Evolutionary conservation across 768 basidiomycete species (phyloP), one percentile per base, ranked within the genome.

Genomic region (Auricularia auricula-judae): DNA sequence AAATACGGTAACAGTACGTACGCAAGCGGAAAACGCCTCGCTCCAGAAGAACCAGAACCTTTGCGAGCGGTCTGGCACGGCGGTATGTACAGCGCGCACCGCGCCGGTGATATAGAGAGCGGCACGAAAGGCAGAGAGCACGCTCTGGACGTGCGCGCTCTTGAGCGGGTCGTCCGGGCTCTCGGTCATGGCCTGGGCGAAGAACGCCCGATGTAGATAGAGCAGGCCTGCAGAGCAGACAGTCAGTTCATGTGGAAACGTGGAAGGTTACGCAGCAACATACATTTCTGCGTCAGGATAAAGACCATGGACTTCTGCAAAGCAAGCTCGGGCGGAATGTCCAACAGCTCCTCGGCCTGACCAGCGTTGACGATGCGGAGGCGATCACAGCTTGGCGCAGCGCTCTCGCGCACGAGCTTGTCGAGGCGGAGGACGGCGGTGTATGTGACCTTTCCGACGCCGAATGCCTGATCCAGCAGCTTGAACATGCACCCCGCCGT

Each of bases 141-240:
- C 87, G 3, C 86, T 87, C 2, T 85, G 84, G 10, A 86, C 86
- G 66, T 86, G 87, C 14, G 85, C 84, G 70, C 86, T 87, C 11
- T 86, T 86, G 39, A 88, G 77, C 34, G 87, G 87, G 69, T 88
- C 87, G 70, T 86, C 86, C 36, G 86, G 86, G 70, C 86, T 84
- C 70, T 88, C 87, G 69, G 82, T 85, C 65, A 88, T 81, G 2
- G 87, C 87, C 54, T 85, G 80, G 33, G 87, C 87, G 67, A 88
- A 88, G 76, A 87, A 88, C 71, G 84, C 85, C 67, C 87, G 80
- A 69, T 88, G 87, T 43, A 88, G 76, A 72, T 88, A 88, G 18
- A 88, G 76, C 39, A 88, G 78, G 73, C 86, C 87, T 88, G 61
- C 36, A 36, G 21, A 59, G 34, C 34, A 23, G 10, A 10, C 3